A percentile compares a stretch with the other conserved stretches of the same genome.
These are phyloP conservation scores for Brassica juncea DNA, from an alignment of 345 rosid genomes.

Conservation along the genomic window DNA sequence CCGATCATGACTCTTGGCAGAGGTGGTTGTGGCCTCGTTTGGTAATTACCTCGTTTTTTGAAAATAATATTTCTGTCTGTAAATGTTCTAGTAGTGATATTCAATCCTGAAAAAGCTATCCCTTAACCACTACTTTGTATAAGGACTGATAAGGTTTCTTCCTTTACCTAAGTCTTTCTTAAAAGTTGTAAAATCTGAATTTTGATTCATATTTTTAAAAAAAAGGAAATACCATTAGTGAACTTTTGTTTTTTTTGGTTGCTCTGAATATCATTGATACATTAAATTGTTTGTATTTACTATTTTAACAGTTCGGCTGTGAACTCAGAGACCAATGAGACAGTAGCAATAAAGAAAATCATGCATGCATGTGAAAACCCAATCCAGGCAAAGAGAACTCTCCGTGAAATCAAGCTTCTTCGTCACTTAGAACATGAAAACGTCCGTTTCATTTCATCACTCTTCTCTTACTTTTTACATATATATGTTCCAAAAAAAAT, in stretches of 20 bases:
- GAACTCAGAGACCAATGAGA: constrained; percentile 78
- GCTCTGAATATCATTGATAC: background rate
- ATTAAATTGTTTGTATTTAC: background rate
- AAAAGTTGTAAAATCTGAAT: background rate
- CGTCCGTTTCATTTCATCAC: constrained; percentile 53
- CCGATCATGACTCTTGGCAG: background rate
- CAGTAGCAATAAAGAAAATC: constrained; percentile 87
- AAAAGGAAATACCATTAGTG: background rate
- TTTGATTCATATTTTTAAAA: background rate
- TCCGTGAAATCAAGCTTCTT: constrained; percentile 95
- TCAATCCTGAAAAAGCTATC: no score
- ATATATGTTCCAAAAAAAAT: background rate
- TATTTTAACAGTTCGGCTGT: constrained; percentile 55
- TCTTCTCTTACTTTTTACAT: background rate
- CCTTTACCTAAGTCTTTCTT: background rate
- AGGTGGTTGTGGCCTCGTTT: background rate
- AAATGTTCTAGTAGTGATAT: background rate
- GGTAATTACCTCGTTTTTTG: background rate
- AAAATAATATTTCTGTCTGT: background rate
- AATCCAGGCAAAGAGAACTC: constrained; percentile 88
- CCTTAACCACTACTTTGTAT: no score
- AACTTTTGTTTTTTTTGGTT: background rate
- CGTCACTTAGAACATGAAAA: constrained; percentile 96
- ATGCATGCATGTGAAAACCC: constrained; percentile 75
- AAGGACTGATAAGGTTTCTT: no score